Evolutionary conservation across 768 basidiomycete species (phyloP), one percentile per base, ranked within the genome.

Genomic region (Nidularia sp.): DNA sequence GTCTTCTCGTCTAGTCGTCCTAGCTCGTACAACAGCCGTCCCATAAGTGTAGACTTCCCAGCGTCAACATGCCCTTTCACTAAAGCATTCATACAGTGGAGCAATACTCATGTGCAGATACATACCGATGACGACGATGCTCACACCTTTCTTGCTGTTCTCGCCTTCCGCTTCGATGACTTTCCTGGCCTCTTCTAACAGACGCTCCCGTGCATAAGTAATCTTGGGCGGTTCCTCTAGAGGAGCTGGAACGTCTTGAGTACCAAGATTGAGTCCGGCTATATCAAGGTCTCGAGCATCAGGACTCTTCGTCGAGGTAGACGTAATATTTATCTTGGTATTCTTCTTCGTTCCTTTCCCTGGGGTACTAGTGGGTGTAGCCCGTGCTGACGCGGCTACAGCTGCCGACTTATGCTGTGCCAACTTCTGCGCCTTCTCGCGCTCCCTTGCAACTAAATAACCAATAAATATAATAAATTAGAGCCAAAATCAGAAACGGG

Each of bases 11-110:
- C 88, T 47, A 98, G 65, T 57, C 81, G 78, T 10, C 97, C 97
- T 1, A 96, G 77, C 56, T 98, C 97, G 66, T 98, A 98, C 48
- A 98, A 62, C 53, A 99, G 62, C 51, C 96, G 78, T 1, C 97
- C 97, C 93, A 98, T 98, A 29, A 99, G 71, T 1, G 97, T 99
- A 4, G 94, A 97, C 68, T 99, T 99, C 25, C 97, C 97, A 13
- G 97, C 97, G 70, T 99, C 97, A 55, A 99, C 97, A 62, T 99
- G 97, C 36, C 97, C 96, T 98, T 59, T 2, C 3, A 25, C 3
- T 25, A 25, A 45, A 35, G 18, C 9, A 44, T 45, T 32, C n/a
- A 9, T 33, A 41, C 5, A 18, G 12, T 3, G 9, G 4, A 18
- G 2, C 9, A 2, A 10, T n/a, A 35, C 9, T 34, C 12, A 25